Base-by-base conservation (phyloP, 495 filamentous ascomycete genomes). In the Tuber indicum region DNA sequence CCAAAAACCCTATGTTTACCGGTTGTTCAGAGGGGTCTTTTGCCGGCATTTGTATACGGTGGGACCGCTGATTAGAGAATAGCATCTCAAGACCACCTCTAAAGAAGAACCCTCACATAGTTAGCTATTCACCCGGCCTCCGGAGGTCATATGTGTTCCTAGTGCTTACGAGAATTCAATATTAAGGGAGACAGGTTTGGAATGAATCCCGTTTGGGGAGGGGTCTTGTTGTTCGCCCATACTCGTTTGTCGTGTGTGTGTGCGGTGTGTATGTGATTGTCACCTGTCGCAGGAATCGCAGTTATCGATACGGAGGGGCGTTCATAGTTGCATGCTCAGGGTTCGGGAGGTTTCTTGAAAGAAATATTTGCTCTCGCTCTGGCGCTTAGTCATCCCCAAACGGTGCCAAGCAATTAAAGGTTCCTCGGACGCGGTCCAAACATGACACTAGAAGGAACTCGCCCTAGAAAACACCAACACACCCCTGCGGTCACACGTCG, bases 61-160 rank as follows among this genome's bases (percentile, higher is more conserved):
- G 92, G 76, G 90, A 91, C 71, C 89, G 88, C 83, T 92, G 86
- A 82, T 97, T 93, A 32, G 90, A 89, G 84, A 99, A 99, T 75
- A 99, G 89, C 84, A 97, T 91, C 84, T 99, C 96, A n/a, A 99
- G 90, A 32, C 96, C 96, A 72, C 96, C 96, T 78, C 96, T 97
- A 76, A 69, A 81, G 62, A 26, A 26, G 58, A 36, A 36, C 26
- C 58, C 12, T 66, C 58, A 62, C 69, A 47, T 47, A 12, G 72
- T 42, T 45, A 58, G 44, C 49, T 42, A 72, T 71, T 66, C 71
- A 47, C 58, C 41, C 69, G 43, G 43, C 58, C 44, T 46, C 12
- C 41, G 43, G 36, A 73, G 52, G 73, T 78, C 70, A 73, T 74
- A 23, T 66, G 26, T 17, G 12, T 66, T 66, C 17, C 26, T 36